phyloP scores from a whole-genome alignment of 2,329 filamentous ascomycete species.

The Microdochium nivale region DNA sequence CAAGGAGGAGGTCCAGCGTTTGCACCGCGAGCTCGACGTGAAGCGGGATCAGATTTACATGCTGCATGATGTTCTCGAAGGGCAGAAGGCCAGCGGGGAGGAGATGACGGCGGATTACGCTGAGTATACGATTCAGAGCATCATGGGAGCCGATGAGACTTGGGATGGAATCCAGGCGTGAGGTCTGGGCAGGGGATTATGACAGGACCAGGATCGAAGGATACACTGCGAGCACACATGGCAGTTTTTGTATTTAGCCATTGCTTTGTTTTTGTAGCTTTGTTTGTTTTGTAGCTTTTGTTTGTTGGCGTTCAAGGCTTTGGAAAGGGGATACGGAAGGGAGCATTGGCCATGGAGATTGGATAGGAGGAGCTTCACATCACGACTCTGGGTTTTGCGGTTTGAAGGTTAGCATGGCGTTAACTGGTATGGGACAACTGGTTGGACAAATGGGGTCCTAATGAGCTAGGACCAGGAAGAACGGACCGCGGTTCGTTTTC shows the following conservation, averaged over 20 bases:
- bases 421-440: background rate
- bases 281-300: background rate
- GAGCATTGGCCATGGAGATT: background rate
- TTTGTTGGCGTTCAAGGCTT: too few species aligned
- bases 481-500: too few species aligned
- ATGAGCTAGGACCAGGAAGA: background rate
- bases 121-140: slow-evolving; percentile 54
- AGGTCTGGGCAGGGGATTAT: background rate
- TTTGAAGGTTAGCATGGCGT: background rate
- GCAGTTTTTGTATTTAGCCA: background rate
- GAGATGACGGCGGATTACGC: slow-evolving; percentile 55
- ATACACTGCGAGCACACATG: background rate
- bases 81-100: slow-evolving; percentile 59
- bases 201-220: background rate
- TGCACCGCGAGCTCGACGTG: slow-evolving; percentile 57
- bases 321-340: too few species aligned
- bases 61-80: slow-evolving; percentile 76
- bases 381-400: background rate
- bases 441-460: background rate
- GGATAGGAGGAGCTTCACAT: background rate
- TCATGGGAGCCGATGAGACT: slow-evolving; percentile 23
- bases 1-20: slow-evolving; percentile 48
- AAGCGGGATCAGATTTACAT: slow-evolving; percentile 76
- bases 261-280: background rate
- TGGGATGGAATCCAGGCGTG: slow-evolving; percentile 14